These are phyloP conservation scores for Fusarium humuli DNA, from an alignment of 2,329 filamentous ascomycete genomes.

Conservation along the genomic window DNA sequence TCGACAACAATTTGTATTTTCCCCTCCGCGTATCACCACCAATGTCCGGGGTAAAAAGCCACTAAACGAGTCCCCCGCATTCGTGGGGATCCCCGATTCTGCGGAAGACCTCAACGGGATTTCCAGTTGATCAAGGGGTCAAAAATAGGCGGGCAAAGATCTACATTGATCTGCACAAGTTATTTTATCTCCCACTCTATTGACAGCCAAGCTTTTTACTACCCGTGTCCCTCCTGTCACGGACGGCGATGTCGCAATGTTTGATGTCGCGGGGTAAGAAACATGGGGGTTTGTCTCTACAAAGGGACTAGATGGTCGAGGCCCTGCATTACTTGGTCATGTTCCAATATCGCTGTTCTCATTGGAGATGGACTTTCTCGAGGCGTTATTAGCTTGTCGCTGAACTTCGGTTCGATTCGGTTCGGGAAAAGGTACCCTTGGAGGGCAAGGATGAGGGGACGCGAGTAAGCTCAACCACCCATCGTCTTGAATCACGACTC, in stretches of 20 bases:
- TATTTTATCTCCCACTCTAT: not conserved
- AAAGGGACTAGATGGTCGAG: slow-evolving; percentile 14
- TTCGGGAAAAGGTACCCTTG: slow-evolving; percentile 9
- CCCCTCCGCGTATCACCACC: slow-evolving; percentile 17
- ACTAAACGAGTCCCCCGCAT: slow-evolving; percentile 32
- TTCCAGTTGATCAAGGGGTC: not conserved
- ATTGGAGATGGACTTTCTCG: slow-evolving; percentile 7
- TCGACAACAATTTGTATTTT: slow-evolving; percentile 37
- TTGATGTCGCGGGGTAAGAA: slow-evolving; percentile 13
- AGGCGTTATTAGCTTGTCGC: slow-evolving; percentile 10
- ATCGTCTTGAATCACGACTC: not conserved
- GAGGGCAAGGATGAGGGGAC: not conserved
- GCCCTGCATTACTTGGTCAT: slow-evolving; percentile 11
- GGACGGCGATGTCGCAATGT: not conserved
- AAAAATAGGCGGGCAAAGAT: not conserved
- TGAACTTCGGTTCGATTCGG: slow-evolving; percentile 25
- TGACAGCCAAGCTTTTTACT: not conserved
- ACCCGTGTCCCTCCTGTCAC: not conserved
- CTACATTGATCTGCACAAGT: too few relatives aligned
- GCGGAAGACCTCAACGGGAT: slow-evolving; percentile 15
- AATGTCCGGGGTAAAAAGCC: slow-evolving; percentile 24
- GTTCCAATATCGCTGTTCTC: not conserved
- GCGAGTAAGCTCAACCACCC: not conserved
- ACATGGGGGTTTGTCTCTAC: not conserved
- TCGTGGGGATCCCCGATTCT: slow-evolving; percentile 19